Base-by-base conservation (phyloP, 1,139 yeast species). In the Ogataea hybrid region DNA sequence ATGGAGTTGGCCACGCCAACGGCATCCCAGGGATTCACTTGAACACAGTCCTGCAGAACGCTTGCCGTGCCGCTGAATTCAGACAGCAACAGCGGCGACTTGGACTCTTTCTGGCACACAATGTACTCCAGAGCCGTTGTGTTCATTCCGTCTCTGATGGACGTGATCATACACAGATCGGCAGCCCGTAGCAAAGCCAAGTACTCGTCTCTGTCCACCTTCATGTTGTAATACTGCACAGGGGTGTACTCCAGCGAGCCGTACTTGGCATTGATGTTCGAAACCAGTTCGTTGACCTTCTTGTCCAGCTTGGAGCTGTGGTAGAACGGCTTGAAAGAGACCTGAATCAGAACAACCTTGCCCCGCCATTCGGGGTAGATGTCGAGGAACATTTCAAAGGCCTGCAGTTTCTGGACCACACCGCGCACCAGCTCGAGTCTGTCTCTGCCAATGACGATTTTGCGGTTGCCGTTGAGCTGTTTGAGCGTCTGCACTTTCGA, bases 21-120 rank as follows among this genome's bases (percentile, higher is more conserved):
- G 0, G 94, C 74, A 65, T 92, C 97, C 96, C 97, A 92, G 11
- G 99, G 99, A 56, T 92, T 94, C 28, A 92, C 95, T 52, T 85
- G 78, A 37, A 86, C 74, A 1, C 96, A 88, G 49, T 87, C 95
- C 37, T 73, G 74, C 43, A 92, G 68, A 1, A 86, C 83, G 3
- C 90, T 77, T 0, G 96, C 85, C 3, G 95, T 83, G 39, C 98
- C 99, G 34, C 96, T 85, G 58, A 92, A 92, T 65, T 92, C 99
- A 20, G 96, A 85, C 35, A 90, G 68, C 32, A 92, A 78, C 54
- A 92, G 71, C 0, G 97, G 97, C 6, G 84, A 80, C 50, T 76
- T 75, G 46, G 77, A 72, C 36, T 76, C 67, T 57, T 84, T 80
- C 64, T 94, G 97, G 54, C 96, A 85, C 25, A 90, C 80, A 31